Conservation (phyloP, 805 yeast genomes). For the Candida khao-thaluensis region DNA sequence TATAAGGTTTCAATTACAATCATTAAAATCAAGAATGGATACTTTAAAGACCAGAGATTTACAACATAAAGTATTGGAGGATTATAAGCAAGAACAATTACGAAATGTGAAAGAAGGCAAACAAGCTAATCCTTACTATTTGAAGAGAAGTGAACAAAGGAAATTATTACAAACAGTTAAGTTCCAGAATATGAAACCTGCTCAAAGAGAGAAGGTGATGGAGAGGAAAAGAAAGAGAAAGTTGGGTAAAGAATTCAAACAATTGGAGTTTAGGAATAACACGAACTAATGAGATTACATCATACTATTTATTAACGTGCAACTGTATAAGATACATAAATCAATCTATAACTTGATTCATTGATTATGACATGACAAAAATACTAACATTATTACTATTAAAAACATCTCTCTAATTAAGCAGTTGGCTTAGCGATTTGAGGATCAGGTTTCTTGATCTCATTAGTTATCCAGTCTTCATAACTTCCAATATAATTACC, state of each 20-base stretch:
- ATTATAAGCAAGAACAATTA: conserved; percentile 53
- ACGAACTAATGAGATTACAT: not conserved
- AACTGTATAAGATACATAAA: conserved; percentile 3
- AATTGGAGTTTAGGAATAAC: conserved; percentile 34
- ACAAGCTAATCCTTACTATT: conserved; percentile 51
- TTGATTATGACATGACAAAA: conserved; percentile 2
- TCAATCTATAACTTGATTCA: conserved; percentile 8
- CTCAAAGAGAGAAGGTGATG: conserved; percentile 76
- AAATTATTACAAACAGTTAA: conserved; percentile 75
- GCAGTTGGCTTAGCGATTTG: conserved; percentile 6
- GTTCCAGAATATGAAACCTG: conserved; percentile 68
- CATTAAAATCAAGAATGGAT: conserved; percentile 66
- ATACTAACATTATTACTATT: conserved; percentile 1
- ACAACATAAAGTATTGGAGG: conserved; percentile 62
- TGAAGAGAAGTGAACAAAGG: conserved; percentile 69
- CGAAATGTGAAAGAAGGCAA: conserved; percentile 48
- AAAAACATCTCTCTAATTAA: not conserved
- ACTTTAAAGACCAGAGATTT: conserved; percentile 71
- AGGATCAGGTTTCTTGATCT: conserved; percentile 19
- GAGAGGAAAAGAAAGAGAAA: conserved; percentile 86
- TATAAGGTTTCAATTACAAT: conserved; percentile 56
- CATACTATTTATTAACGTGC: conserved; percentile 4
- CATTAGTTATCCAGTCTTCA: conserved; percentile 70
- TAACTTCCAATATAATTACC: conserved; percentile 87
- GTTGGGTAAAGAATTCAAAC: conserved; percentile 75